phyloP scores from a whole-genome alignment of 768 basidiomycete genomes.

The Rubroboletus satanas region DNA sequence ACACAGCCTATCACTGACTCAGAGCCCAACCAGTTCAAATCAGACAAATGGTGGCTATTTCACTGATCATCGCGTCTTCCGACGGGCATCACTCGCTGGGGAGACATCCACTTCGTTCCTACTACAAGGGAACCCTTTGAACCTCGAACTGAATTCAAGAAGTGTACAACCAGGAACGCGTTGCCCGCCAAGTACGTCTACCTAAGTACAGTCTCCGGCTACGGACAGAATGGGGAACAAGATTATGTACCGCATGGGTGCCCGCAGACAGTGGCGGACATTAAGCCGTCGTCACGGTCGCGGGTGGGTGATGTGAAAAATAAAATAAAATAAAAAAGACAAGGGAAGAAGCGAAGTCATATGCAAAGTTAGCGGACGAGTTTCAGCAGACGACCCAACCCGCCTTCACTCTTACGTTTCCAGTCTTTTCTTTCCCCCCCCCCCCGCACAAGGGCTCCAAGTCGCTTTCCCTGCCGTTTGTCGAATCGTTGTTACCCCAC shows the following conservation, averaged over 20 bases:
- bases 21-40: no score
- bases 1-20: neutral
- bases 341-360: neutral
- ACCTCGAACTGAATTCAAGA: neutral
- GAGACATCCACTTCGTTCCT: neutral
- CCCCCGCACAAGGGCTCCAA: neutral
- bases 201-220: neutral
- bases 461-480: neutral
- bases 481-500: no score
- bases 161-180: neutral
- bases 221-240: neutral
- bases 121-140: neutral
- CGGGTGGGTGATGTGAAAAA: neutral
- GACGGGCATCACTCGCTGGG: neutral
- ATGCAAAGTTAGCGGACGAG: neutral
- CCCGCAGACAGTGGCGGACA: neutral
- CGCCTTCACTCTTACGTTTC: neutral
- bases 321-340: neutral
- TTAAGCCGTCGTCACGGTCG: neutral
- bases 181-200: neutral
- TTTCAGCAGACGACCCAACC: slow-evolving; percentile 1
- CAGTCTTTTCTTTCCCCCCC: neutral
- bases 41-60: neutral
- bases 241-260: neutral
- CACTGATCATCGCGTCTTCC: neutral